Percentiles rank a stretch among this genome's conserved stretches.
Conservation (phyloP, 1,139 yeast genomes). For the Scheffersomyces segobiensis region DNA sequence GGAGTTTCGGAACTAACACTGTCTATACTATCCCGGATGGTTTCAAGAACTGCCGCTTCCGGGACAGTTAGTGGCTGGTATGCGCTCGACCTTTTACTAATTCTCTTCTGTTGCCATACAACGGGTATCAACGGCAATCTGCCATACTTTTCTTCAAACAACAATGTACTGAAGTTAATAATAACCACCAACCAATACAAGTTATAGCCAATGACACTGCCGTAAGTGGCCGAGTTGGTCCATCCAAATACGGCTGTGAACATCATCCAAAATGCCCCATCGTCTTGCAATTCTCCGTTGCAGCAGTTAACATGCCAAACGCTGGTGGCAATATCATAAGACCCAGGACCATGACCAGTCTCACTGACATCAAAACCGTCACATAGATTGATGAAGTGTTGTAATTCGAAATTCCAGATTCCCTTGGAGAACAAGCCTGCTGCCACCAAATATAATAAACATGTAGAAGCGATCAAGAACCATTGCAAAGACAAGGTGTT, state of each 20-base stretch:
- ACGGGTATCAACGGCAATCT: conserved; percentile 60
- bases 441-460: conserved; percentile 45
- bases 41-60: conserved; percentile 3
- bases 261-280: conserved; percentile 45
- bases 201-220: conserved; percentile 79
- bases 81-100: conserved; percentile 42
- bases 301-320: conserved; percentile 53
- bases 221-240: conserved; percentile 94
- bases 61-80: conserved; percentile 11
- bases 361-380: conserved; percentile 49
- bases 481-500: conserved; percentile 42
- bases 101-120: conserved; percentile 57
- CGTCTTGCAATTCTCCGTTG: conserved; percentile 41
- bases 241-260: conserved; percentile 74
- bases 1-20: conserved; percentile 30
- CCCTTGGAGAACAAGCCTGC: conserved; percentile 50
- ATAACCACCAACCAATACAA: conserved; percentile 74
- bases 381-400: conserved; percentile 39
- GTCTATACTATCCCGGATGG: conserved; percentile 25
- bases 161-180: conserved; percentile 13
- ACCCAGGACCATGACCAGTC: conserved; percentile 51
- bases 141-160: conserved; percentile 65
- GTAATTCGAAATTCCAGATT: conserved; percentile 47
- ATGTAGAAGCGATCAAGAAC: conserved; percentile 41
- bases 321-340: conserved; percentile 40